A percentile compares a stretch with the other conserved stretches of the same genome.
Evolutionary conservation across 352 stramenopile genomes (phyloP).

Genomic region (Phytophthora citrophthora): DNA sequence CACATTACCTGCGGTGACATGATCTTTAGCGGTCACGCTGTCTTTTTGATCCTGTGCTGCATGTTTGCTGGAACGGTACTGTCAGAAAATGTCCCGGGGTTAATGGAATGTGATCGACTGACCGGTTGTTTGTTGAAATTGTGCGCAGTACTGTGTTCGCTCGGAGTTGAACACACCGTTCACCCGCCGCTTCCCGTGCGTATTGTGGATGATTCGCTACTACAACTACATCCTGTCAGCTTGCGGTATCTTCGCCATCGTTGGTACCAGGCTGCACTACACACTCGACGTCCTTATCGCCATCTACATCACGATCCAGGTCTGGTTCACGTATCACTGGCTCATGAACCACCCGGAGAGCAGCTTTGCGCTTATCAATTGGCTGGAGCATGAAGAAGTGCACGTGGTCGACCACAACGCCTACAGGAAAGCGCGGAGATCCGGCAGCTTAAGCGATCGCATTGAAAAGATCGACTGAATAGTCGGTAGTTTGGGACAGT

Average conservation of each 20-base stretch:
- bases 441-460: constrained; percentile 39
- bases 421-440: constrained; percentile 77
- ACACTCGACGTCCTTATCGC: constrained; percentile 89
- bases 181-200: constrained; percentile 71
- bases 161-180: constrained; percentile 89
- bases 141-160: constrained; percentile 72
- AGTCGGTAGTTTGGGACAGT: background rate
- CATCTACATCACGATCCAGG: constrained; percentile 86
- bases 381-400: constrained; percentile 84
- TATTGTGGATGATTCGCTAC: constrained; percentile 86
- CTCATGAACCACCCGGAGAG: constrained; percentile 64
- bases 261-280: constrained; percentile 88
- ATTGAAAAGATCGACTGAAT: constrained; percentile 35
- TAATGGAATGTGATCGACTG: constrained; percentile 1
- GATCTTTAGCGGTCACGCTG: constrained; percentile 89
- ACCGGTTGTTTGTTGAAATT: constrained; percentile 12
- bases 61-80: constrained; percentile 84
- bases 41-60: constrained; percentile 85
- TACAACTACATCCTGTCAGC: constrained; percentile 71
- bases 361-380: constrained; percentile 74
- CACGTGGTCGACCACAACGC: constrained; percentile 82
- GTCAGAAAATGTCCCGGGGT: background rate
- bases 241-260: constrained; percentile 82
- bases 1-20: constrained; percentile 91
- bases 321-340: constrained; percentile 89